phyloP scores from a whole-genome alignment of 2,329 filamentous ascomycete species.

The Stemphylium lycopersici region DNA sequence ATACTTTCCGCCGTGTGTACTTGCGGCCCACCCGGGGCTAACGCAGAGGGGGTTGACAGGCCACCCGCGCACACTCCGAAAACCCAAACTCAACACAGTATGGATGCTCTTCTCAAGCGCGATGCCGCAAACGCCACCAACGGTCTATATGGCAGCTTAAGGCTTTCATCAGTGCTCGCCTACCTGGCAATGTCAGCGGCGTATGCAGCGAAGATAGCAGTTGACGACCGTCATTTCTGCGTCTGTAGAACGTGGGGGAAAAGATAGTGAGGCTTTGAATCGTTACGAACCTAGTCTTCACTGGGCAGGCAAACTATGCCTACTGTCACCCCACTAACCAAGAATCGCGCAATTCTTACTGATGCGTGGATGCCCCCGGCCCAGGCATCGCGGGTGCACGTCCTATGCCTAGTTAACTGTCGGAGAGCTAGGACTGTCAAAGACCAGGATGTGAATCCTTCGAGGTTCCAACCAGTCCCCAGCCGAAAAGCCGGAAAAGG shows the following conservation, averaged over 20 bases:
- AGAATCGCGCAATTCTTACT: conserved; percentile 30
- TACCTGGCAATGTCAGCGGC: conserved; percentile 21
- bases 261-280: conserved; percentile 12
- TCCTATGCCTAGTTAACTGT: conserved; percentile 45
- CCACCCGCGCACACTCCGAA: conserved; percentile 16
- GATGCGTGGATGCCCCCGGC: conserved; percentile 33
- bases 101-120: conserved; percentile 31
- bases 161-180: conserved; percentile 21
- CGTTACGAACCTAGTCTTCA: conserved; percentile 1
- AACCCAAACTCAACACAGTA: conserved; percentile 32
- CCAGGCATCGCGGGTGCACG: conserved; percentile 34
- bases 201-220: conserved; percentile 12
- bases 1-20: conserved; percentile 23
- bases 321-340: conserved; percentile 12
- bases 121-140: conserved; percentile 39
- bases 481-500: conserved; percentile 47
- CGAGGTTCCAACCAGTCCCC: conserved; percentile 47
- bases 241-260: neutral
- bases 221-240: conserved; percentile 11
- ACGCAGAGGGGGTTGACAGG: conserved; percentile 33
- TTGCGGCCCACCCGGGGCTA: conserved; percentile 23
- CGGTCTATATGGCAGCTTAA: conserved; percentile 28
- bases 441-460: conserved; percentile 44
- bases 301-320: neutral
- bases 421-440: conserved; percentile 43